Evolutionary conservation across 805 yeast species (phyloP).

Genomic region (Barnettozyma pratensis): DNA sequence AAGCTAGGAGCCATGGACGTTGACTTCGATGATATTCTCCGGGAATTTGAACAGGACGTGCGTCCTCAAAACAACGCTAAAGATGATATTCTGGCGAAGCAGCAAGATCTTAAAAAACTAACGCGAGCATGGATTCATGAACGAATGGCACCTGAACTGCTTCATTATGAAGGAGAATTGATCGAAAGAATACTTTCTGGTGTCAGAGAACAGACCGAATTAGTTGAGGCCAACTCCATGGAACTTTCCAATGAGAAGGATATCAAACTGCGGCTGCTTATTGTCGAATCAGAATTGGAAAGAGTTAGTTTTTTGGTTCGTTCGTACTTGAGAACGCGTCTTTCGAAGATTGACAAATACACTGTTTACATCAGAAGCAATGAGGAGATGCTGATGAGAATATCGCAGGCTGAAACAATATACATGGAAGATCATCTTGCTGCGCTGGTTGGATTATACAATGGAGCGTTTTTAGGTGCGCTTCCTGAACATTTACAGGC

Average conservation of each 20-base stretch:
- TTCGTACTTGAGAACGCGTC: constrained; percentile 71
- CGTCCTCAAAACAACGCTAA: constrained; percentile 19
- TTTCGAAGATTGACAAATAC: constrained; percentile 61
- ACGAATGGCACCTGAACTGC: constrained; percentile 79
- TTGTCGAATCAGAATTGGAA: constrained; percentile 89
- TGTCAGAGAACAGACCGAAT: constrained; percentile 66
- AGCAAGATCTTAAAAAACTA: constrained; percentile 39
- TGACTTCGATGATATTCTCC: constrained; percentile 63
- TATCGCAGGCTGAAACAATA: constrained; percentile 55
- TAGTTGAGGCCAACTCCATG: constrained; percentile 72
- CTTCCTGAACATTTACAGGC: constrained; percentile 67
- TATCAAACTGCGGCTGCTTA: constrained; percentile 71
- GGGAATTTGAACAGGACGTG: constrained; percentile 53
- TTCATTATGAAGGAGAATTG: constrained; percentile 63
- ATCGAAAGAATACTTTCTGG: constrained; percentile 53
- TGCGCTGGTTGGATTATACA: constrained; percentile 59
- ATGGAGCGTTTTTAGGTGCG: constrained; percentile 56
- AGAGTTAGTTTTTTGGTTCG: constrained; percentile 78
- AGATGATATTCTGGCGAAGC: constrained; percentile 23
- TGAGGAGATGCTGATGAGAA: constrained; percentile 31
- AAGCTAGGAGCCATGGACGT: background rate
- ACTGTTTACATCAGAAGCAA: constrained; percentile 52
- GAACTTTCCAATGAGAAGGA: constrained; percentile 60
- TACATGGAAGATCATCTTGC: constrained; percentile 69
- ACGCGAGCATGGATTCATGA: constrained; percentile 76